Percentiles rank a stretch among this genome's conserved stretches.
These are phyloP conservation scores for Sporisorium reilianum DNA, from an alignment of 1,284 basidiomycete genomes.

Conservation along the genomic window DNA sequence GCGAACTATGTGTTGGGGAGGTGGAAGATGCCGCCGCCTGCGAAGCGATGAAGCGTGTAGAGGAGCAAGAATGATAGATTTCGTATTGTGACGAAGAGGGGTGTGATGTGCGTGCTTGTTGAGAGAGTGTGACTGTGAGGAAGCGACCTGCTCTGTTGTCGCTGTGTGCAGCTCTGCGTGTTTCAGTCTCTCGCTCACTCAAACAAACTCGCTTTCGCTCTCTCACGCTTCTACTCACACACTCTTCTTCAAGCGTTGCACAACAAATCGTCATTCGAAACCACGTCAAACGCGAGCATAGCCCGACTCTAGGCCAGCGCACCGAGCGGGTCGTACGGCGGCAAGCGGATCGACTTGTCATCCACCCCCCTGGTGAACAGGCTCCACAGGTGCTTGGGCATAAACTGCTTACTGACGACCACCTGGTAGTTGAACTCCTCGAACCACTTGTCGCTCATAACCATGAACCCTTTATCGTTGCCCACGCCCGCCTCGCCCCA, in stretches of 20 bases:
- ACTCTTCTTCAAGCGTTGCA: neutral
- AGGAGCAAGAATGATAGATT: neutral
- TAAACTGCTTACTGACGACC: slow-evolving; percentile 54
- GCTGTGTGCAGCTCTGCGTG: too few relatives aligned
- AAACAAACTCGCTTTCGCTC: neutral
- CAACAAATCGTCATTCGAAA: slow-evolving; percentile 1
- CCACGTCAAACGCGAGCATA: neutral
- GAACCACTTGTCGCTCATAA: slow-evolving; percentile 84
- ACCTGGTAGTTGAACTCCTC: slow-evolving; percentile 75
- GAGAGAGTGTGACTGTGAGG: too few relatives aligned
- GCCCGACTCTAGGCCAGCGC: slow-evolving; percentile 34
- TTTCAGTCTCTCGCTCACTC: neutral
- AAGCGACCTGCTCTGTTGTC: too few relatives aligned
- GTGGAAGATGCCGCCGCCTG: slow-evolving; percentile 67
- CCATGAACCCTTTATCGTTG: slow-evolving; percentile 84
- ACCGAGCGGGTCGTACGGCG: slow-evolving; percentile 52
- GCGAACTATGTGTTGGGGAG: slow-evolving; percentile 82
- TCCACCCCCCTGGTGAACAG: slow-evolving; percentile 51
- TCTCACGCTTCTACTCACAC: too few relatives aligned
- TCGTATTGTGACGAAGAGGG: neutral
- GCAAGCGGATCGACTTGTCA: slow-evolving; percentile 70
- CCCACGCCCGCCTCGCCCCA: slow-evolving; percentile 84
- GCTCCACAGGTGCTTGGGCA: slow-evolving; percentile 50
- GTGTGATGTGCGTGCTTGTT: neutral
- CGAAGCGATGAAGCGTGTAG: neutral